Conservation (phyloP, 2,329 filamentous ascomycete genomes). For the Tolypocladium paradoxum region DNA sequence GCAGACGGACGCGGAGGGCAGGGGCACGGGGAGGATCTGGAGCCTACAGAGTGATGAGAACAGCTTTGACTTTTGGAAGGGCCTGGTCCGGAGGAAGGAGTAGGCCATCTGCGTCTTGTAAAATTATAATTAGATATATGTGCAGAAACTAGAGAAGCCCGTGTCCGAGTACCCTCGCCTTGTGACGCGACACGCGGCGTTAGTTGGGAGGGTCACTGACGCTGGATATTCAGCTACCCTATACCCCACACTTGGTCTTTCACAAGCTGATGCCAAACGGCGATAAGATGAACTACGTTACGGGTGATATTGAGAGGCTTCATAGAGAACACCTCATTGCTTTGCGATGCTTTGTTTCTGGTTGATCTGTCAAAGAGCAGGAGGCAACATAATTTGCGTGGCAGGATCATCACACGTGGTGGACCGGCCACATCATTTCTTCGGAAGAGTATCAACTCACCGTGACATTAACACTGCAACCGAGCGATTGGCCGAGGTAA, state of each 20-base stretch:
- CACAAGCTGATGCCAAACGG: not conserved
- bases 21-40: slow-evolving; percentile 66
- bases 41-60: slow-evolving; percentile 92
- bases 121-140: not conserved
- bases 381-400: too few relatives aligned
- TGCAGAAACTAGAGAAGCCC: not conserved
- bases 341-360: too few relatives aligned
- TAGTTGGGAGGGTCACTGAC: not conserved
- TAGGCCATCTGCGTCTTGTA: slow-evolving; percentile 19
- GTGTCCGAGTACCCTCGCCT: not conserved
- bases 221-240: not conserved
- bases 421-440: too few relatives aligned
- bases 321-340: too few relatives aligned
- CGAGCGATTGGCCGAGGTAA: too few relatives aligned
- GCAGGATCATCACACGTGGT: too few relatives aligned
- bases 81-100: slow-evolving; percentile 70
- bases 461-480: too few relatives aligned
- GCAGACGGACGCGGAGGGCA: slow-evolving; percentile 64
- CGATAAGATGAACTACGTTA: too few relatives aligned
- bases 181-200: not conserved
- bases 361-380: too few relatives aligned
- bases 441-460: too few relatives aligned
- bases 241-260: not conserved
- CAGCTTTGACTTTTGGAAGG: slow-evolving; percentile 95
- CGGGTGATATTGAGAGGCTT: too few relatives aligned